phyloP scores from a whole-genome alignment of 2,329 filamentous ascomycete species.

The Drechslera avenae region DNA sequence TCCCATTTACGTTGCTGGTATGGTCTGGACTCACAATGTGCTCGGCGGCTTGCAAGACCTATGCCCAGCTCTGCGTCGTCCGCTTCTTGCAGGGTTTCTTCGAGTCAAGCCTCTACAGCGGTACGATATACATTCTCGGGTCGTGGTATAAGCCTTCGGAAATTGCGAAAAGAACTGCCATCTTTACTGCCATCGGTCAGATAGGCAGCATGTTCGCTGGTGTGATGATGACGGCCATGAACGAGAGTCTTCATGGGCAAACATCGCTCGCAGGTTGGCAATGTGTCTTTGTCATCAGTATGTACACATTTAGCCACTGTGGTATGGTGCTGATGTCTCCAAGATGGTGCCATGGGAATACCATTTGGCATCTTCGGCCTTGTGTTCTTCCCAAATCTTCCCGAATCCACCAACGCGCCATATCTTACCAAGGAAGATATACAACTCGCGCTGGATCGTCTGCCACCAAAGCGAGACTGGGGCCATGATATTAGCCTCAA shows the following conservation, averaged over 20 bases:
- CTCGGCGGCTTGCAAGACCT: slow-evolving; percentile 35
- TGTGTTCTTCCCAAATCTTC: slow-evolving; percentile 35
- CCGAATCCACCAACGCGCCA: slow-evolving; percentile 29
- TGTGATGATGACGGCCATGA: slow-evolving; percentile 43
- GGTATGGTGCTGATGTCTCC: slow-evolving; percentile 3
- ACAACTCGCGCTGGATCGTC: slow-evolving; percentile 31
- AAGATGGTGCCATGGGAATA: slow-evolving; percentile 39
- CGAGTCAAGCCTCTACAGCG: slow-evolving; percentile 36
- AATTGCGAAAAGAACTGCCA: slow-evolving; percentile 38
- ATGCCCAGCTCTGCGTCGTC: slow-evolving; percentile 33
- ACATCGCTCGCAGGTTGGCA: slow-evolving; percentile 34
- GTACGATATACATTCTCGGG: slow-evolving; percentile 39
- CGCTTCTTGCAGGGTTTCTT: slow-evolving; percentile 37
- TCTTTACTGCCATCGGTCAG: slow-evolving; percentile 38
- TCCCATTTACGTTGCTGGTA: slow-evolving; percentile 34
- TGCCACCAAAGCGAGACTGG: slow-evolving; percentile 33
- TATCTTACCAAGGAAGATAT: slow-evolving; percentile 35
- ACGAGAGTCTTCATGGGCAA: slow-evolving; percentile 28
- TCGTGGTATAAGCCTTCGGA: slow-evolving; percentile 37
- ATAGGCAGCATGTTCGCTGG: slow-evolving; percentile 42
- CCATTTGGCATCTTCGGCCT: slow-evolving; percentile 38
- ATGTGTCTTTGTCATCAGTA: slow-evolving; percentile 40
- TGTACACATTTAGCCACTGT: neutral
- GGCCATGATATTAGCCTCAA: slow-evolving; percentile 32
- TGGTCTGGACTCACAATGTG: slow-evolving; percentile 40